Evolutionary conservation across 805 yeast species (phyloP), one percentile per base, ranked within the genome.

Genomic region (Candida pseudoglaebosa): DNA sequence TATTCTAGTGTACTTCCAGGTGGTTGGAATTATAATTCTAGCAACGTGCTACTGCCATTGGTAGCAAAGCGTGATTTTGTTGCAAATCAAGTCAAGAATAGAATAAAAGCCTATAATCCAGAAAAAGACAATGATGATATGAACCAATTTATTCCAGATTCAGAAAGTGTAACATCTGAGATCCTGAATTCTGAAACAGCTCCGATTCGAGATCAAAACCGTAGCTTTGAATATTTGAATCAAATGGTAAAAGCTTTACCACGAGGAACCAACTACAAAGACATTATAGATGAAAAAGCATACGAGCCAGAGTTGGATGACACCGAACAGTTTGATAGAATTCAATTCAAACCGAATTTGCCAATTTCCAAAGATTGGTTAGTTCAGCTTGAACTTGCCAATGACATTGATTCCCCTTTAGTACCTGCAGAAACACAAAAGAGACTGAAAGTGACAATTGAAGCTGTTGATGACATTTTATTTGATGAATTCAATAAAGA

Each of bases 261-360:
- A 1, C 45, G 52, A n/a, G 52, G 56, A 28, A 41, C 50, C 15
- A 53, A 53, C 46, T 54, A 57, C 48, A 47, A 51, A 37, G 73
- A 70, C 2, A 54, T 78, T 15, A 68, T 82, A 5, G 67, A 73
- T 35, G 85, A 81, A 46, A 82, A 78, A 49, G 83, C 78, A 2
- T 84, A 76, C 53, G 93, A 84, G 56, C 91, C 91, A 0, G 77
- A 78, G 71, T 56, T 73, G 52, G 26, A 48, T 1, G 56, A 68
- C 62, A 44, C 57, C 66, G 47, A 62, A 40, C 49, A 53, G 28
- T 50, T 70, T 53, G 57, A 59, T 28, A 47, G 35, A 5, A 58
- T 67, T 33, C 73, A 70, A 44, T 65, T 56, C 4, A 62, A 64
- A 19, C 72, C 80, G 1, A 54, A 66, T 20, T 61, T 78, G 30